Conservation (phyloP, 352 stramenopile genomes). For the Phytophthora ohioensis region DNA sequence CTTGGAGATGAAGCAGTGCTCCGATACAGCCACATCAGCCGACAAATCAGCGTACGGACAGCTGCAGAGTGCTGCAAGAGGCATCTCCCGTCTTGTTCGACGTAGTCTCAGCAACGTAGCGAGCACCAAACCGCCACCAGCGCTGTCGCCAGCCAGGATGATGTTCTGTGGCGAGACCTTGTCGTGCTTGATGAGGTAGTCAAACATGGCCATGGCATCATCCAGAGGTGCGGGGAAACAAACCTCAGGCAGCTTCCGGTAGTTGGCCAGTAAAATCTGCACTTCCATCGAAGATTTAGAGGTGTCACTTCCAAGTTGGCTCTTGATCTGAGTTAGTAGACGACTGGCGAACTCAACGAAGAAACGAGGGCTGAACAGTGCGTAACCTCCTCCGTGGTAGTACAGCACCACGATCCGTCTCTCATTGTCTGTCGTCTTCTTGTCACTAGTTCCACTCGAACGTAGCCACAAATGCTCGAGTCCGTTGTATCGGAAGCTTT, state of each 20-base stretch:
- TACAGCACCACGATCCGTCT: slow-evolving; percentile 60
- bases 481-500: slow-evolving; percentile 49
- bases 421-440: neutral
- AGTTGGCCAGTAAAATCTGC: slow-evolving; percentile 72
- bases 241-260: slow-evolving; percentile 64
- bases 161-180: slow-evolving; percentile 41
- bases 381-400: slow-evolving; percentile 68
- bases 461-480: slow-evolving; percentile 66
- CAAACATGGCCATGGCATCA: slow-evolving; percentile 57
- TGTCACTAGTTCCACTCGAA: slow-evolving; percentile 1
- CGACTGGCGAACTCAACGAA: slow-evolving; percentile 60
- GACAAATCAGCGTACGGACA: slow-evolving; percentile 64
- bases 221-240: slow-evolving; percentile 54
- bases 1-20: slow-evolving; percentile 62
- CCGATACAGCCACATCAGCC: slow-evolving; percentile 35
- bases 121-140: slow-evolving; percentile 56
- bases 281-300: slow-evolving; percentile 29
- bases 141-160: slow-evolving; percentile 62
- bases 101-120: slow-evolving; percentile 54
- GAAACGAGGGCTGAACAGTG: slow-evolving; percentile 60
- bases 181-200: slow-evolving; percentile 47
- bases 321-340: slow-evolving; percentile 35
- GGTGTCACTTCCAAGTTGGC: slow-evolving; percentile 13
- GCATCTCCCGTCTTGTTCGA: slow-evolving; percentile 27
- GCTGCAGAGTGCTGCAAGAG: slow-evolving; percentile 47